Conservation (phyloP, 345 rosid species). For the Eucalyptus coolabah region DNA sequence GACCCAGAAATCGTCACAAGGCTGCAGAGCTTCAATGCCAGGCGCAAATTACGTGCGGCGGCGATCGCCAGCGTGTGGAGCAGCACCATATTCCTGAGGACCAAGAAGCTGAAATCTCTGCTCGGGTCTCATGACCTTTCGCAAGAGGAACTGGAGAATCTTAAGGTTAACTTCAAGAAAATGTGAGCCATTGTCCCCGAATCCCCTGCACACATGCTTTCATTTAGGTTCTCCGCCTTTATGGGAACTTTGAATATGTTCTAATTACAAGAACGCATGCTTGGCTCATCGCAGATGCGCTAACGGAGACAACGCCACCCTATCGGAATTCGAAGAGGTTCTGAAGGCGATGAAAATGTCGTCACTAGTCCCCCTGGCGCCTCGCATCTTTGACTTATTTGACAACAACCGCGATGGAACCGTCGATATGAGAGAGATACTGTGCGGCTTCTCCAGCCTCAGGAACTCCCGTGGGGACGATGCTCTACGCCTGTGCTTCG, state of each 20-base stretch:
- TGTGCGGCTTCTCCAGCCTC: conserved; percentile 60
- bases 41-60: conserved; percentile 49
- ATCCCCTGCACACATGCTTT: background rate
- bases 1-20: conserved; percentile 51
- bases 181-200: conserved; percentile 13
- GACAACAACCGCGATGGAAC: conserved; percentile 63
- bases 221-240: background rate
- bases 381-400: conserved; percentile 49
- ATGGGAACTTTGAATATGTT: background rate
- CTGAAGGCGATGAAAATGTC: conserved; percentile 62
- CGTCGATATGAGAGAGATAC: conserved; percentile 52
- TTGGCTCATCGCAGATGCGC: conserved; percentile 31
- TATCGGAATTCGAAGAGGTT: conserved; percentile 49
- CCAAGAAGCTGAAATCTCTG: conserved; percentile 38
- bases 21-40: conserved; percentile 44
- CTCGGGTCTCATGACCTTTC: conserved; percentile 48
- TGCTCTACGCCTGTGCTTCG: conserved; percentile 52
- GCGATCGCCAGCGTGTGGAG: conserved; percentile 55
- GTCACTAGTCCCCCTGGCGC: conserved; percentile 36
- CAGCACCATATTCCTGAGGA: conserved; percentile 41
- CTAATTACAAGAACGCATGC: background rate
- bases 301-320: conserved; percentile 49
- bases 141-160: conserved; percentile 37
- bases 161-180: conserved; percentile 27
- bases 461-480: conserved; percentile 55